phyloP scores from a whole-genome alignment of 371 early-diverging fungal genomes.

The Rhizopus microsporus region DNA sequence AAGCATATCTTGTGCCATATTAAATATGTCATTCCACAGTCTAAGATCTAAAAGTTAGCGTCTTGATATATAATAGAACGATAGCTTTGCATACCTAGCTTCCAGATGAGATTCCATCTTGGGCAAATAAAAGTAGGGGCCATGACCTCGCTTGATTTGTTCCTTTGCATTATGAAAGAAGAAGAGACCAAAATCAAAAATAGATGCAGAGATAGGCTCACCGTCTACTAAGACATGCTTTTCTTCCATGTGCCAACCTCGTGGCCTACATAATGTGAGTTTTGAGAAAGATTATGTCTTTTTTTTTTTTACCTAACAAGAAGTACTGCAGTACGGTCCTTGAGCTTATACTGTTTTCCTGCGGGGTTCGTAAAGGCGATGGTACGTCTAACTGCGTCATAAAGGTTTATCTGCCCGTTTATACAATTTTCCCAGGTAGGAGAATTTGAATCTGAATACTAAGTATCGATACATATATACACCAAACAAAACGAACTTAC shows the following conservation, averaged over 20 bases:
- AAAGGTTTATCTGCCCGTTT: slow-evolving; percentile 89
- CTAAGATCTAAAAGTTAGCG: slow-evolving; percentile 21
- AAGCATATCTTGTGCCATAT: slow-evolving; percentile 88
- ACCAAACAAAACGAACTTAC: slow-evolving; percentile 32
- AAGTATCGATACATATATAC: neutral
- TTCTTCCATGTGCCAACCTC: slow-evolving; percentile 98
- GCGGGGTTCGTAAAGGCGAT: slow-evolving; percentile 85
- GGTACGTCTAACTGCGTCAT: slow-evolving; percentile 85
- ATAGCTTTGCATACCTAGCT: slow-evolving; percentile 55
- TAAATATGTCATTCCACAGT: slow-evolving; percentile 97
- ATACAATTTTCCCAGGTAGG: slow-evolving; percentile 93
- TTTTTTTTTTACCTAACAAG: slow-evolving; percentile 70
- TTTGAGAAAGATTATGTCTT: neutral
- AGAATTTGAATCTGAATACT: slow-evolving; percentile 77
- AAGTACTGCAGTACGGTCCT: slow-evolving; percentile 84
- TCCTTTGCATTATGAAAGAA: slow-evolving; percentile 94
- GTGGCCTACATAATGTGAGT: slow-evolving; percentile 60
- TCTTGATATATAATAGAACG: no score
- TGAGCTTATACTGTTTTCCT: slow-evolving; percentile 91
- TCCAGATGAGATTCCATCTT: slow-evolving; percentile 97
- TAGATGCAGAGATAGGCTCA: slow-evolving; percentile 85
- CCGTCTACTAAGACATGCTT: slow-evolving; percentile 92
- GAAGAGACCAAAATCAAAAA: slow-evolving; percentile 96
- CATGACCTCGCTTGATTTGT: slow-evolving; percentile 77
- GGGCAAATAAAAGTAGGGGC: slow-evolving; percentile 98